Evolutionary conservation across 805 yeast genomes (phyloP).

Genomic region (Teunomyces lycoperdinae): DNA sequence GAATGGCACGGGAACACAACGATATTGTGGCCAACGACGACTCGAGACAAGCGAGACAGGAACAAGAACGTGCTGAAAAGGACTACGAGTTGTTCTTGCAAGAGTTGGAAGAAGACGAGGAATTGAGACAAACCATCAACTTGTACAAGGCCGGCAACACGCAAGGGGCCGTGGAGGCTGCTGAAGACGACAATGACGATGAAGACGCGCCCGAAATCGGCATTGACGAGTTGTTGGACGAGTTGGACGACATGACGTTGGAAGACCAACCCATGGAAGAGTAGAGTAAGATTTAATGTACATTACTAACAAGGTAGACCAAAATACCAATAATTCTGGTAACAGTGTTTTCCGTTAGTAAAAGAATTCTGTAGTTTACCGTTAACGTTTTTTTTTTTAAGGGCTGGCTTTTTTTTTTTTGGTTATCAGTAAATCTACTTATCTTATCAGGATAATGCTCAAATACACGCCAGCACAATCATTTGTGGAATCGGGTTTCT

Average conservation of each 20-base stretch:
- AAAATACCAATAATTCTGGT: no score
- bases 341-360: no score
- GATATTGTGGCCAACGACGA: conserved; percentile 77
- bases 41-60: conserved; percentile 77
- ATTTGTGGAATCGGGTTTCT: conserved; percentile 84
- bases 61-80: conserved; percentile 85
- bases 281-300: neutral
- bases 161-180: conserved; percentile 37
- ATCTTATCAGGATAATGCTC: conserved; percentile 5
- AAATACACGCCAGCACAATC: conserved; percentile 58
- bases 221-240: conserved; percentile 91
- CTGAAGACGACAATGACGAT: conserved; percentile 49
- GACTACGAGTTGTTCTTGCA: conserved; percentile 95
- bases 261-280: conserved; percentile 44
- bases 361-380: no score
- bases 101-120: conserved; percentile 95
- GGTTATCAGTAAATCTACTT: neutral
- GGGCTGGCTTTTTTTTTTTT: no score
- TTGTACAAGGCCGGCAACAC: conserved; percentile 64
- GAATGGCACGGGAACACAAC: conserved; percentile 95
- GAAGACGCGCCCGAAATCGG: conserved; percentile 87
- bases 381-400: no score
- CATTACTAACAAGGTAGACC: no score
- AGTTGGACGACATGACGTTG: conserved; percentile 88
- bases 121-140: conserved; percentile 86